Percentiles rank a stretch among this genome's conserved stretches.
These are phyloP conservation scores for Podila epigama DNA, from an alignment of 192 early-diverging fungal genomes.

Conservation along the genomic window DNA sequence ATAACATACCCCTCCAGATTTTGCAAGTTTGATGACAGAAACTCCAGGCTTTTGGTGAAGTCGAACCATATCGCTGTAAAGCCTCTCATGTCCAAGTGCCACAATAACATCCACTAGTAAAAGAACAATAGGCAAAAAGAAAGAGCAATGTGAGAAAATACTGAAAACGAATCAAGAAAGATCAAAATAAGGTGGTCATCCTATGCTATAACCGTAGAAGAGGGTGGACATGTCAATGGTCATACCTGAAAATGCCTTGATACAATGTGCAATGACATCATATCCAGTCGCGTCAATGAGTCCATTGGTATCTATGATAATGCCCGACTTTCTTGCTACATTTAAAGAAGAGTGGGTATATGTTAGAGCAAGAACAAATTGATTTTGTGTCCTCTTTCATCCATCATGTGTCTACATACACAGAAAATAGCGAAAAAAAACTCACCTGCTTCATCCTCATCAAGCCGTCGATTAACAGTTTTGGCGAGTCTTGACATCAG, in stretches of 20 bases:
- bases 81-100: conserved; percentile 92
- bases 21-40: conserved; percentile 83
- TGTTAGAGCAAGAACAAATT: not conserved
- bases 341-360: not conserved
- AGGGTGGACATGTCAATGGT: too few relatives aligned
- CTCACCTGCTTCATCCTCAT: conserved; percentile 64
- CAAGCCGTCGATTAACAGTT: conserved; percentile 69
- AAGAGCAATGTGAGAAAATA: not conserved
- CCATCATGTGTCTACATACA: not conserved
- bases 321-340: conserved; percentile 71
- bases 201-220: too few relatives aligned
- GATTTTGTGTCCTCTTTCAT: not conserved
- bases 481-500: conserved; percentile 68
- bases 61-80: conserved; percentile 83
- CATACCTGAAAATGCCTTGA: conserved; percentile 72
- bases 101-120: conserved; percentile 79
- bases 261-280: conserved; percentile 75
- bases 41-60: conserved; percentile 61
- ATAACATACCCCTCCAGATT: conserved; percentile 87
- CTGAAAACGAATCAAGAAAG: not conserved
- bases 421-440: not conserved
- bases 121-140: not conserved
- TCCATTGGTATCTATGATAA: conserved; percentile 90
- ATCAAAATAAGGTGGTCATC: too few relatives aligned
- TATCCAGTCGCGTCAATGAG: conserved; percentile 79